These are phyloP conservation scores for Calamus simplicifolius DNA, from an alignment of 176 grass and related monocot genomes.

Conservation along the genomic window DNA sequence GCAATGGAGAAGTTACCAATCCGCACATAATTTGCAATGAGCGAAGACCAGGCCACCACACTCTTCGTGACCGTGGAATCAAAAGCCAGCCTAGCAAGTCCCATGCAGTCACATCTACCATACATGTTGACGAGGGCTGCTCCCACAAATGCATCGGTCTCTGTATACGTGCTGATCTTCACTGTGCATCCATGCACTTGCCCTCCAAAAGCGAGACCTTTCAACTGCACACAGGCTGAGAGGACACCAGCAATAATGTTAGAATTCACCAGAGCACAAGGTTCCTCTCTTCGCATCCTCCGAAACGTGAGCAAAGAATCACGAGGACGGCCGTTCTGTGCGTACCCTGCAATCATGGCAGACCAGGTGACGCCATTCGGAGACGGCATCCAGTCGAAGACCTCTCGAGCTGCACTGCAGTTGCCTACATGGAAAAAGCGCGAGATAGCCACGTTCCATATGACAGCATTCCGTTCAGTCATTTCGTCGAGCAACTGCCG, in stretches of 20 bases:
- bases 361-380: conserved; percentile 29
- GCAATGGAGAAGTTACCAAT: conserved; percentile 3
- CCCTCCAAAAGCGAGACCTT: conserved; percentile 4
- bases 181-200: conserved; percentile 17
- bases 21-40: conserved; percentile 23
- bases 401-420: neutral
- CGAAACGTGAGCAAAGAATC: conserved; percentile 14
- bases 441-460: conserved; percentile 22
- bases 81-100: conserved; percentile 8
- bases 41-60: conserved; percentile 29
- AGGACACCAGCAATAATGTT: conserved; percentile 21
- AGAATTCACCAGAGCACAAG: neutral
- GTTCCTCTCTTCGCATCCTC: conserved; percentile 17
- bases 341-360: conserved; percentile 18
- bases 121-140: conserved; percentile 27
- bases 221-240: conserved; percentile 19
- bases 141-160: conserved; percentile 15
- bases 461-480: neutral
- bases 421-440: conserved; percentile 11
- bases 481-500: conserved; percentile 30
- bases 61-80: conserved; percentile 3
- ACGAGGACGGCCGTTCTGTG: conserved; percentile 8
- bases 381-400: conserved; percentile 20
- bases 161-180: conserved; percentile 12
- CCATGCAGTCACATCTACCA: conserved; percentile 16